Evolutionary conservation across 2,329 filamentous ascomycete genomes (phyloP).

Genomic region (Cordyceps tenuipes): DNA sequence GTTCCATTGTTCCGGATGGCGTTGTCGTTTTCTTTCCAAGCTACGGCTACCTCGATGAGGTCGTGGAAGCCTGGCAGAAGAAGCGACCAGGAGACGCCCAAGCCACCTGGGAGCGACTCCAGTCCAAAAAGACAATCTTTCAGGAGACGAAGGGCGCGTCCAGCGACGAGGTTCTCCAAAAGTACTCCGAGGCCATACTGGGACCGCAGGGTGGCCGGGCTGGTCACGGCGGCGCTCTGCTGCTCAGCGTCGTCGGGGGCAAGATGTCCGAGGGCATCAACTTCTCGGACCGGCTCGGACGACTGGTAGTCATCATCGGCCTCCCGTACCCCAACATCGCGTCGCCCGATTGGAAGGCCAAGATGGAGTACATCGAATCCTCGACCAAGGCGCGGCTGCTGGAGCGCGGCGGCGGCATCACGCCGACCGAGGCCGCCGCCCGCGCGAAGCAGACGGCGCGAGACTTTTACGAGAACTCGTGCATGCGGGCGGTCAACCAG

Average conservation of each 20-base stretch:
- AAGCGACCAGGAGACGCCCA: slow-evolving; percentile 21
- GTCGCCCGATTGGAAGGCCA: slow-evolving; percentile 87
- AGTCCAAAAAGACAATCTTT: slow-evolving; percentile 54
- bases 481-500: slow-evolving; percentile 96
- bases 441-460: slow-evolving; percentile 50
- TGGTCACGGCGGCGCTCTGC: slow-evolving; percentile 56
- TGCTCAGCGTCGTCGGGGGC: slow-evolving; percentile 87
- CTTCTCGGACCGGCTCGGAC: slow-evolving; percentile 83
- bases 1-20: slow-evolving; percentile 71
- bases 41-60: slow-evolving; percentile 79
- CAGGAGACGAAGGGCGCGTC: slow-evolving; percentile 45
- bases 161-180: slow-evolving; percentile 61
- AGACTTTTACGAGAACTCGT: slow-evolving; percentile 88
- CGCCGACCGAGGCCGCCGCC: slow-evolving; percentile 20
- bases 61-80: slow-evolving; percentile 54
- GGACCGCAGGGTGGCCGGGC: slow-evolving; percentile 36
- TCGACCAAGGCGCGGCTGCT: slow-evolving; percentile 35
- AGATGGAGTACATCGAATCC: slow-evolving; percentile 75
- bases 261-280: slow-evolving; percentile 98
- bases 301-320: slow-evolving; percentile 85
- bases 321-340: slow-evolving; percentile 87
- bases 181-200: slow-evolving; percentile 63
- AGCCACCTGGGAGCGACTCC: slow-evolving; percentile 51
- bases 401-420: slow-evolving; percentile 12
- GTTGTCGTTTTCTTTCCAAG: slow-evolving; percentile 94